Conservation (phyloP, 1,284 basidiomycete genomes). For the Rhodotorula sp. region DNA sequence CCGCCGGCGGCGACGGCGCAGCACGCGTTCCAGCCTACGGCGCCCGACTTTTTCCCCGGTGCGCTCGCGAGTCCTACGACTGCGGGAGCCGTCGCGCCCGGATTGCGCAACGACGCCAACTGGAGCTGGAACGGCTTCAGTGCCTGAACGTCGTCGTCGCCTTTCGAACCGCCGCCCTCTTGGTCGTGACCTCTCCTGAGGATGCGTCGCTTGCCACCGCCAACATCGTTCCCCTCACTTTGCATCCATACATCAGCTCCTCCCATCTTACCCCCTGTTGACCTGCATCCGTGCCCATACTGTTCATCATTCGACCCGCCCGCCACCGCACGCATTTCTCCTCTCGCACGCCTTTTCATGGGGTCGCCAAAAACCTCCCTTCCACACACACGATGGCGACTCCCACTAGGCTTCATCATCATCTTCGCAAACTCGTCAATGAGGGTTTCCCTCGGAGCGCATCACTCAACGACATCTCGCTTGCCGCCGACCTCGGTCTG, state of each 20-base stretch:
- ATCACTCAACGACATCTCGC: too few species aligned
- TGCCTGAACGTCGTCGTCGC: background rate
- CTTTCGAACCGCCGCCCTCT: background rate
- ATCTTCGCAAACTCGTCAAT: background rate
- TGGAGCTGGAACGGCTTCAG: conserved; percentile 15
- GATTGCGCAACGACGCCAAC: background rate
- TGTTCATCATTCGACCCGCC: background rate
- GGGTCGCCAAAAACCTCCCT: background rate
- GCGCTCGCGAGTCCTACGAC: conserved; percentile 26
- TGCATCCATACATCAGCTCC: too few species aligned
- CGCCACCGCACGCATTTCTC: background rate
- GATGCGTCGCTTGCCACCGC: background rate
- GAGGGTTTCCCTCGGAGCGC: too few species aligned
- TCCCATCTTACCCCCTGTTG: too few species aligned
- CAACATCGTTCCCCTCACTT: too few species aligned
- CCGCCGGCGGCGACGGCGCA: conserved; percentile 10
- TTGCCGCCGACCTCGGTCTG: too few species aligned
- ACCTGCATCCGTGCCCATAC: background rate
- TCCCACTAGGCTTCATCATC: background rate
- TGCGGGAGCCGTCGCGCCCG: conserved; percentile 2
- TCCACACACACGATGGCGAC: background rate
- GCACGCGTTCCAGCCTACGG: conserved; percentile 13
- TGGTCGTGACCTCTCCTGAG: background rate
- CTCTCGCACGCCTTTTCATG: background rate
- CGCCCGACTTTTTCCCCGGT: conserved; percentile 28